Evolutionary conservation across 2,329 filamentous ascomycete species (phyloP), one percentile per base, ranked within the genome.

Genomic region (Fusarium proliferatum): DNA sequence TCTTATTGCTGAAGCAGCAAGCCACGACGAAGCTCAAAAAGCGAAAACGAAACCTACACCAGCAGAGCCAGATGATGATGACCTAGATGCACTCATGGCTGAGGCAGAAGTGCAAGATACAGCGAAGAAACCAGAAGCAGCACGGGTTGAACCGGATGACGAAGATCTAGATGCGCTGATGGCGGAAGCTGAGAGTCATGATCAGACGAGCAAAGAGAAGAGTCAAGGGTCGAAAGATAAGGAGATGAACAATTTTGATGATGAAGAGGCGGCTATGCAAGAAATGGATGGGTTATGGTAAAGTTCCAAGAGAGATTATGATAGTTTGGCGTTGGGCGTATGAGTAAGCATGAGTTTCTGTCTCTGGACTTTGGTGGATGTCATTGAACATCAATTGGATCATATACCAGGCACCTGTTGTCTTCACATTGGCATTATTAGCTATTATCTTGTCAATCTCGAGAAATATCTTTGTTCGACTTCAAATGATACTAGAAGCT

Each of bases 181-280:
- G 80, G 87, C 86, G 0, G 86, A 88, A 74, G 84, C 85, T 1
- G 84, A 86, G 71, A 69, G n/a, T 19, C 71, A 67, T 16, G 76
- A 79, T 42, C 61, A 71, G 15, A 16, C 33, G 43, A 43, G 46
- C 12, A 64, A 53, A 28, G 28, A 52, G 26, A 48, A 45, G 6
- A 21, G 26, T 5, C 36, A 61, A 21, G 36, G 48, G 12, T 33
- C 60, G 55, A 67, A 51, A 36, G 46, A 19, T 9, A 41, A 51
- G 39, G 61, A 17, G 12, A 21, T 36, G n/a, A 79, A 86, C 41
- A 81, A 84, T 30, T 90, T 88, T 79, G 88, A 86, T 3, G 90
- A 91, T 61, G 91, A 92, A 19, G 89, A 92, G 81, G 91, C 90
- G 67, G 91, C 88, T 2, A 91, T 94, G 89, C 89, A 87, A 42